These are phyloP conservation scores for Parathielavia hyrcaniae DNA, from an alignment of 495 filamentous ascomycete species.

Conservation along the genomic window DNA sequence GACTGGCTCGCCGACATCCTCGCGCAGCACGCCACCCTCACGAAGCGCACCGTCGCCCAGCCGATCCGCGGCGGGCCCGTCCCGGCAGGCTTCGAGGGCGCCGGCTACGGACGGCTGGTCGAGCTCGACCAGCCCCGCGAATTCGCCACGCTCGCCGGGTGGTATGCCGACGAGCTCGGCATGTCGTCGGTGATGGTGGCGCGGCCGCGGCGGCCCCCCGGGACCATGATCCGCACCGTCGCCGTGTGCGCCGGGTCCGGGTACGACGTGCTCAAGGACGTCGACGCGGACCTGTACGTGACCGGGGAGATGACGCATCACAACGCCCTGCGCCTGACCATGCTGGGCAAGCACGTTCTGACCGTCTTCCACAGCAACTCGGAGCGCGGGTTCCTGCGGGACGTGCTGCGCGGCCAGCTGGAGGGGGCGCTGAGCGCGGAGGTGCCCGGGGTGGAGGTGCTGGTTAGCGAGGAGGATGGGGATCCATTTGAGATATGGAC, in stretches of 20 bases:
- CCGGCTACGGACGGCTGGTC: slow-evolving; percentile 74
- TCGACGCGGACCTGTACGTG: slow-evolving; percentile 68
- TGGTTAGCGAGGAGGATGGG: slow-evolving; percentile 69
- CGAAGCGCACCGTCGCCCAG: slow-evolving; percentile 34
- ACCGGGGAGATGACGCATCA: slow-evolving; percentile 94
- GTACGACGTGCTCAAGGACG: slow-evolving; percentile 60
- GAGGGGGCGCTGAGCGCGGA: slow-evolving; percentile 48
- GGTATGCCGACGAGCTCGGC: slow-evolving; percentile 34
- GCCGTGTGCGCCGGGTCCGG: slow-evolving; percentile 83
- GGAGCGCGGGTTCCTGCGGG: slow-evolving; percentile 70
- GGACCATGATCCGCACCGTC: slow-evolving; percentile 30
- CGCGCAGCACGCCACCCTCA: slow-evolving; percentile 11
- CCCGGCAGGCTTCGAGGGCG: slow-evolving; percentile 51
- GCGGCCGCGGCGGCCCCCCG: slow-evolving; percentile 29
- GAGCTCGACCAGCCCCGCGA: slow-evolving; percentile 53
- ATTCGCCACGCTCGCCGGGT: slow-evolving; percentile 56
- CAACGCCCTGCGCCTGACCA: slow-evolving; percentile 75
- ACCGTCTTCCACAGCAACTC: slow-evolving; percentile 87
- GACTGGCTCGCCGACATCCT: slow-evolving; percentile 95
- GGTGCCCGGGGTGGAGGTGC: slow-evolving; percentile 49
- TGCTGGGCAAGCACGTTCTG: slow-evolving; percentile 80
- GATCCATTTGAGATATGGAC: slow-evolving; percentile 56
- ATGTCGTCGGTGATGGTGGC: slow-evolving; percentile 41
- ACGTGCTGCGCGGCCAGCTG: slow-evolving; percentile 63
- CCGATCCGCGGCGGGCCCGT: slow-evolving; percentile 30